Conservation (phyloP, 2,329 filamentous ascomycete genomes). For the Sclerotinia nivalis region DNA sequence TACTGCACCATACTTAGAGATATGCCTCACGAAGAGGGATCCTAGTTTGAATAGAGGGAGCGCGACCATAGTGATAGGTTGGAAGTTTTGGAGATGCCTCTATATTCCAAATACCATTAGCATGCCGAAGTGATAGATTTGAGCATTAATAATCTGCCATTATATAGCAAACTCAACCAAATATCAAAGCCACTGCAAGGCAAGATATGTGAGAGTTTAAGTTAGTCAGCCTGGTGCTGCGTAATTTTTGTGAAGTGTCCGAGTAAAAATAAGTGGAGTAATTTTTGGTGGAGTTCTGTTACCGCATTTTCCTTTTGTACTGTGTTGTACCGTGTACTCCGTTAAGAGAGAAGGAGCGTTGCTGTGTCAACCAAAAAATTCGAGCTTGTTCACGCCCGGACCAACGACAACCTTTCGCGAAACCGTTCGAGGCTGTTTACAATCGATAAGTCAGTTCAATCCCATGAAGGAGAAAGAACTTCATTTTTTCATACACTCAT, state of each 20-base stretch:
- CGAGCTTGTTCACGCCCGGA: constrained; percentile 14
- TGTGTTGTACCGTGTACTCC: neutral
- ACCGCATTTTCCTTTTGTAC: too few species aligned
- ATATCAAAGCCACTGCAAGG: neutral
- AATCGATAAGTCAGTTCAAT: neutral
- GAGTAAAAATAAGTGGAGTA: too few species aligned
- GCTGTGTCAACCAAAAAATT: constrained; percentile 16
- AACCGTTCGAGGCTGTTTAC: constrained; percentile 19
- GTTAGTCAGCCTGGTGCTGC: neutral
- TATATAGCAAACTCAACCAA: neutral
- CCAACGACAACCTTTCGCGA: neutral
- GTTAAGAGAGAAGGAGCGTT: neutral
- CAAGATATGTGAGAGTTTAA: neutral
- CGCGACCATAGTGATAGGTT: constrained; percentile 54
- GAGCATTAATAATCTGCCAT: neutral
- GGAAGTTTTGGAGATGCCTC: neutral
- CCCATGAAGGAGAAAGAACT: neutral
- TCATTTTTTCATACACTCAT: neutral
- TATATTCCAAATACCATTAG: neutral
- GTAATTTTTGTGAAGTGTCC: neutral
- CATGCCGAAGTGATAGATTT: neutral
- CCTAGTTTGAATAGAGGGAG: constrained; percentile 68
- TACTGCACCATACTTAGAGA: constrained; percentile 71
- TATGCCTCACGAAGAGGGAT: constrained; percentile 62
- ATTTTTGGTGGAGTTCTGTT: too few species aligned